Base-by-base conservation (phyloP, 495 filamentous ascomycete species). In the Penicillium argentinense region DNA sequence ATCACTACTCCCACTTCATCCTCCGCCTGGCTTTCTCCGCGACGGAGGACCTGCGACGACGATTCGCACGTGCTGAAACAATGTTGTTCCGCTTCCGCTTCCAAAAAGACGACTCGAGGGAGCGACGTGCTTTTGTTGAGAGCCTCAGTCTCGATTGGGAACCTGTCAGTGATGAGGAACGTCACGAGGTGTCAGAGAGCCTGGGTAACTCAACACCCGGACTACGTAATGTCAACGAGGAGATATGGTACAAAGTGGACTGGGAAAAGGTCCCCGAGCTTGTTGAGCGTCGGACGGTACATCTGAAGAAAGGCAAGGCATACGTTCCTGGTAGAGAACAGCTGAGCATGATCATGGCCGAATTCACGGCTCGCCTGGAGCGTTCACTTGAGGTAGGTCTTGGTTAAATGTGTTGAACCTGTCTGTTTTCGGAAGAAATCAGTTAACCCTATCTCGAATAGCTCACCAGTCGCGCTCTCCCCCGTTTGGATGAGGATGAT, bases 1-100 rank as follows among this genome's bases (percentile, higher is more conserved):
- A 99, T 57, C 95, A 99, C 67, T 99, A 99, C 67, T 89, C 85
- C 38, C 95, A 99, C 67, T 99, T 96, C 63, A 97, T 97, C 55
- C 82, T 99, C 14, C 86, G 95, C 0, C 78, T 99, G 24, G 95
- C 95, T 5, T 99, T 99, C 57, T 82, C 90, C 3, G 80, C 82
- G 6, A 96, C 91, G 0, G 91, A 96, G 59, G 95, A 97, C 60
- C 75, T 97, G 26, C 83, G 93, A n/a, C 81, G 85, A 47, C 84
- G 93, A 36, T 99, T 97, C 59, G 77, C 81, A 14, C 81, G 90
- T 29, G 82, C 92, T 4, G 95, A 99, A 70, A 86, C 85, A 3
- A 85, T 86, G 76, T 77, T 99, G 2, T 97, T 99, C 60, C 79
- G 81, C 50, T 67, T 96, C 45, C 79, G 95, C 6, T 87, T 92